phyloP scores from a whole-genome alignment of 176 grass and related monocot genomes.

The bread wheat (Triticum aestivum) region DNA sequence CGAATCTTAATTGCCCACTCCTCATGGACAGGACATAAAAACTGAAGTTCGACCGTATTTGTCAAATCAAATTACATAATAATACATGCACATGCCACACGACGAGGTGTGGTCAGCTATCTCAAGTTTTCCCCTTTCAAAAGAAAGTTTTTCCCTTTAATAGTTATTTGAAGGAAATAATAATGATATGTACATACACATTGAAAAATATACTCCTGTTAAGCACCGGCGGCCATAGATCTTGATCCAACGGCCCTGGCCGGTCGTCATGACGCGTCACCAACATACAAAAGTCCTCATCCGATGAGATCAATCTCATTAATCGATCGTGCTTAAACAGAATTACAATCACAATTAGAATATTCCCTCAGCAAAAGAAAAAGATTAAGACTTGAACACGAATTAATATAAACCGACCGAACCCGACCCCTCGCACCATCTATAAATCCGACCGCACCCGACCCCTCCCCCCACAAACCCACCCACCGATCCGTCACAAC shows the following conservation, averaged over 20 bases:
- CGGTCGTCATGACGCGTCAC: neutral
- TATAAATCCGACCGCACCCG: slow-evolving; percentile 30
- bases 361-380: neutral
- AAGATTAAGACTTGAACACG: neutral
- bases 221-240: neutral
- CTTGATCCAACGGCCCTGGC: neutral
- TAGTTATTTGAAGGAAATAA: no score
- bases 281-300: neutral
- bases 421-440: neutral
- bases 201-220: no score
- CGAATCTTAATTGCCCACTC: no score
- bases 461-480: neutral
- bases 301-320: neutral
- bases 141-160: no score
- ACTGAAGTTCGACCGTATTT: rapidly evolving
- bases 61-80: no score
- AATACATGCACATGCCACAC: no score
- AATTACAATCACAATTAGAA: neutral
- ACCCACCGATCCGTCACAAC: neutral
- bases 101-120: no score
- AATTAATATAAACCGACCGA: neutral
- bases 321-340: neutral
- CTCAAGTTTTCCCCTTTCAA: no score
- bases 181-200: no score
- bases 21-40: no score